A percentile compares a stretch with the other conserved stretches of the same genome.
Conservation (phyloP, 345 rosid genomes). For the Cardamine chenopodiifolia region DNA sequence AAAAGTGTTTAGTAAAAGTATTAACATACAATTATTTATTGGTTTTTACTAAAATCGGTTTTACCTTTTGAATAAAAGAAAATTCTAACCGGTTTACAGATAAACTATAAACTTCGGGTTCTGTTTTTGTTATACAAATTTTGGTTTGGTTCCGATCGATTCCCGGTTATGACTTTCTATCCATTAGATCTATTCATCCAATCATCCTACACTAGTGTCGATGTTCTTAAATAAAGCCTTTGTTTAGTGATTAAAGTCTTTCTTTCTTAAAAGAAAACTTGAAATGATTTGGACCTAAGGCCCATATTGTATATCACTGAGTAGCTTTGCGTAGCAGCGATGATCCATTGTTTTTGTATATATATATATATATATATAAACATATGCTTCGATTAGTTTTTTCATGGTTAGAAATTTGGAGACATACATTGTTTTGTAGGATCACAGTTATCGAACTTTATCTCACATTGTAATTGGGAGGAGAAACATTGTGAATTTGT, state of each 20-base stretch:
- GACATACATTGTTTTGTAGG: neutral
- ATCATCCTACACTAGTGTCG: neutral
- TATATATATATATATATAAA: neutral
- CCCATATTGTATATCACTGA: constrained; percentile 6
- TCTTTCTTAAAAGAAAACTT: neutral
- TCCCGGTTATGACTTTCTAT: neutral
- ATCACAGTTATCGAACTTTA: neutral
- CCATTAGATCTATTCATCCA: neutral
- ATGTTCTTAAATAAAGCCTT: neutral
- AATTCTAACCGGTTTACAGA: neutral
- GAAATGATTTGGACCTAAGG: neutral
- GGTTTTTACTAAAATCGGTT: neutral
- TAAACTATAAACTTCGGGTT: neutral
- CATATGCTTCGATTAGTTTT: neutral
- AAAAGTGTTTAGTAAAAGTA: neutral
- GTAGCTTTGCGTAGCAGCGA: neutral
- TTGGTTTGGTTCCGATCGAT: neutral
- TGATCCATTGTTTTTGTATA: neutral
- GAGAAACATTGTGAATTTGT: neutral
- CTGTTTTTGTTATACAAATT: neutral
- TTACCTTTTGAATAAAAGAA: no score
- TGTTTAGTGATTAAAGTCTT: neutral
- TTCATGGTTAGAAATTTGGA: neutral
- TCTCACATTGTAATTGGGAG: neutral
- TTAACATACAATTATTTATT: neutral